These are phyloP conservation scores for Mycena haematopus DNA, from an alignment of 768 basidiomycete species.

Conservation along the genomic window DNA sequence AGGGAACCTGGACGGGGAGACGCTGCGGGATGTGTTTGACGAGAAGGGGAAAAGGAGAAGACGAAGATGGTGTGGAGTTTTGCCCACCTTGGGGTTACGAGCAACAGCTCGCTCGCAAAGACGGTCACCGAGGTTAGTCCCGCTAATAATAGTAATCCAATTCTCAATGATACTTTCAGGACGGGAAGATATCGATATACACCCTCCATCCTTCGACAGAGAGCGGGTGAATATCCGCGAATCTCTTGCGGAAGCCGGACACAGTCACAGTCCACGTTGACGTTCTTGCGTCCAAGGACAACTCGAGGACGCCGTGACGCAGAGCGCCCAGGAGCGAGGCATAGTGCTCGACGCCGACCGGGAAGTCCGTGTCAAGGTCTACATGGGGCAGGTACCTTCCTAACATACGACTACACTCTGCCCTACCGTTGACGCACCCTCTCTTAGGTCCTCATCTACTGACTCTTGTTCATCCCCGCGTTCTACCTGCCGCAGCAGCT, in stretches of 20 bases:
- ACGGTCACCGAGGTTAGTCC: constrained; percentile 42
- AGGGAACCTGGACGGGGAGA: constrained; percentile 44
- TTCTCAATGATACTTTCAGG: constrained; percentile 34
- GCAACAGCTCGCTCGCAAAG: constrained; percentile 39
- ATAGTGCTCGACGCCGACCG: constrained; percentile 68
- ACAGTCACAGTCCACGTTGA: constrained; percentile 31
- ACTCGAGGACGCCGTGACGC: constrained; percentile 49
- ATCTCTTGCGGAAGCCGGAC: constrained; percentile 37
- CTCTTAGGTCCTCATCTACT: constrained; percentile 73
- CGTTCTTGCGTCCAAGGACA: constrained; percentile 47
- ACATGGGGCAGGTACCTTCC: constrained; percentile 65
- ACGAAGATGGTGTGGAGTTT: constrained; percentile 82
- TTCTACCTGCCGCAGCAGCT: constrained; percentile 75
- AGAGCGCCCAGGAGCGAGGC: constrained; percentile 42
- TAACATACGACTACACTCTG: too few relatives aligned
- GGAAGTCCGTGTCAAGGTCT: constrained; percentile 75
- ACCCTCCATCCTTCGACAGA: constrained; percentile 53
- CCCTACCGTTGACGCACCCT: background rate
- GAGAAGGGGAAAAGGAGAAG: constrained; percentile 63
- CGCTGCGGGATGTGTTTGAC: constrained; percentile 51
- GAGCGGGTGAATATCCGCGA: constrained; percentile 44
- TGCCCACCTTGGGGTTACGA: constrained; percentile 60
- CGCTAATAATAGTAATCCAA: background rate
- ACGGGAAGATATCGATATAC: constrained; percentile 49
- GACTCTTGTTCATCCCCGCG: constrained; percentile 86